phyloP scores from a whole-genome alignment of 306 rosid genomes.

The Dryas octopetala region DNA sequence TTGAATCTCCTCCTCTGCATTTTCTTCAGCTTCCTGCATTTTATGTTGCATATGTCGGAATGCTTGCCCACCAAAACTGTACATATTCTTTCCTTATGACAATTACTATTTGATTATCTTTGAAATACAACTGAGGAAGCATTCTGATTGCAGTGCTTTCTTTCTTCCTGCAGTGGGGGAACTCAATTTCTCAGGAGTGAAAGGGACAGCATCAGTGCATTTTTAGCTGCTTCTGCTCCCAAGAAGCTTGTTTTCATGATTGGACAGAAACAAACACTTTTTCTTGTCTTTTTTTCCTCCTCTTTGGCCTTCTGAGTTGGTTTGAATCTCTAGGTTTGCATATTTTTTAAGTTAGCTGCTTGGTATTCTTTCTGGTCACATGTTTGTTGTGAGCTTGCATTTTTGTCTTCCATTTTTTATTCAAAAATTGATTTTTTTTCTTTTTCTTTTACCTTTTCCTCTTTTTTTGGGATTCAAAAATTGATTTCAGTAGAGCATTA shows the following conservation, averaged over 20 bases:
- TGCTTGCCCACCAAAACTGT: constrained; percentile 41
- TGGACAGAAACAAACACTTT: constrained; percentile 30
- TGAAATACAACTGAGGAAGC: constrained; percentile 12
- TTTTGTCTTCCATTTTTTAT: constrained; percentile 21
- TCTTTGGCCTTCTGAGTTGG: constrained; percentile 37
- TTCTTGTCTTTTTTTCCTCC: constrained; percentile 12
- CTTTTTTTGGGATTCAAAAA: constrained; percentile 26
- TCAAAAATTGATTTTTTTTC: constrained; percentile 38
- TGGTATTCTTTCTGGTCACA: constrained; percentile 48
- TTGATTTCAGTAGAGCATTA: constrained; percentile 43
- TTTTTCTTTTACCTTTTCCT: constrained; percentile 9
- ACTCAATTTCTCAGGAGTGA: constrained; percentile 41
- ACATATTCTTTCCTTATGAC: constrained; percentile 22
- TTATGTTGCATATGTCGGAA: constrained; percentile 52
- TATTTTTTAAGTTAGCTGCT: constrained; percentile 46
- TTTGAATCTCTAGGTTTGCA: constrained; percentile 48
- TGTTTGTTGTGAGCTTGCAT: constrained; percentile 51
- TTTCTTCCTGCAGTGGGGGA: constrained; percentile 48
- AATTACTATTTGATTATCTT: constrained; percentile 12
- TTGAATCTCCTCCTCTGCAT: constrained; percentile 43
- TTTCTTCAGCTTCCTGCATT: constrained; percentile 45
- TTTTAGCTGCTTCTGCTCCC: constrained; percentile 84
- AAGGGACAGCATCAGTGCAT: constrained; percentile 82
- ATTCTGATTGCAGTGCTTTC: constrained; percentile 25
- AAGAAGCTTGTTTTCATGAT: constrained; percentile 51